Evolutionary conservation across 805 yeast genomes (phyloP), one percentile per base, ranked within the genome.

Genomic region (Ogataea sp.): DNA sequence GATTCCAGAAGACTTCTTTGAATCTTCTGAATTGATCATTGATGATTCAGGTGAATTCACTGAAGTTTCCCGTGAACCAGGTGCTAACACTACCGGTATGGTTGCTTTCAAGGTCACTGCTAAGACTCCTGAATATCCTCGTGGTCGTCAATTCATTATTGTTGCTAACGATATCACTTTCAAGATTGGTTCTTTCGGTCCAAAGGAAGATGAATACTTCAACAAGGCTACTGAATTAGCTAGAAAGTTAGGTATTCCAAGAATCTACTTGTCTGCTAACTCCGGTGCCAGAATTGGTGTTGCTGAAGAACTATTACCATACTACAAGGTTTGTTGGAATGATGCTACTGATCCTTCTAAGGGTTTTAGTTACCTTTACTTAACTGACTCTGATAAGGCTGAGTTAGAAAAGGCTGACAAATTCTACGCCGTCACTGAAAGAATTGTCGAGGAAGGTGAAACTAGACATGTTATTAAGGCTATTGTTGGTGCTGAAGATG

Each of bases 221-320:
- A 77, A 85, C 70, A 80, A 82, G 59, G 95, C 89, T 48, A 93
- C 98, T 27, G 94, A 88, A 56, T 74, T 80, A 50, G 96, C 97
- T 26, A 78, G 96, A 67, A 71, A 76, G 57, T 73, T 80, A 48
- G 98, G 98, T 44, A 80, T 93, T 51, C 99, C 99, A 57, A 75
- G 99, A 68, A 76, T 93, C 41, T 93, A 93, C 66, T 71, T 93
- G 51, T 86, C 97, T 52, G 99, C 98, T 23, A 93, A 93, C 75
- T 89, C 97, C 44, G 99, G 99, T 72, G 99, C 99, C 35, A 80
- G 99, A 71, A 85, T 93, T 47, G 98, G 98, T 58, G 78, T 93
- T 60, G 98, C 99, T 21, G 97, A 93, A 52, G 99, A 93, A 64
- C 72, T 93, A 46, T 73, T 93, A 40, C 93, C 96, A 43, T 73